These are phyloP conservation scores for Zelonia costaricensis DNA, from an alignment of 208 protist species.

Conservation along the genomic window DNA sequence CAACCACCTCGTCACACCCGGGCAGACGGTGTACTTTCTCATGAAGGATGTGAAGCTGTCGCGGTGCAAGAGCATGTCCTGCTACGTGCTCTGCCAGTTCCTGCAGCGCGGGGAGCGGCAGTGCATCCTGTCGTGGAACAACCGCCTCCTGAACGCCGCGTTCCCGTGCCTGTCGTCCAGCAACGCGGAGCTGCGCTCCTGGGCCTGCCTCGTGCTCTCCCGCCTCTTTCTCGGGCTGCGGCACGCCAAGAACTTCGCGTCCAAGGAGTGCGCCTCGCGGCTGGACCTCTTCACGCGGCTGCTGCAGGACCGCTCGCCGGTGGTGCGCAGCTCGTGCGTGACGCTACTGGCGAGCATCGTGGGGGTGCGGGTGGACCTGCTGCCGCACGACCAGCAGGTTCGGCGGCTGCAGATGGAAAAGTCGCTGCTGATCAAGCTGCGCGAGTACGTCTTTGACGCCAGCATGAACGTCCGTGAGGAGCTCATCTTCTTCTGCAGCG, in stretches of 20 bases:
- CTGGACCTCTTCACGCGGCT: conserved; percentile 74
- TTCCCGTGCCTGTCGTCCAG: conserved; percentile 63
- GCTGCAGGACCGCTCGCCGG: conserved; percentile 80
- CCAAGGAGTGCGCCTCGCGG: conserved; percentile 71
- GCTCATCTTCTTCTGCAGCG: conserved; percentile 83
- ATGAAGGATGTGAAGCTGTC: conserved; percentile 65
- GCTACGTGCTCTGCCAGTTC: conserved; percentile 93
- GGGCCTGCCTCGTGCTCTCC: conserved; percentile 80
- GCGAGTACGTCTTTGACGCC: conserved; percentile 77
- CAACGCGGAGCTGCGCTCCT: conserved; percentile 80
- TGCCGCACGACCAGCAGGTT: conserved; percentile 59
- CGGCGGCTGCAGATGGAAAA: conserved; percentile 87
- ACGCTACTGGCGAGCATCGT: conserved; percentile 82
- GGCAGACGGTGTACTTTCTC: conserved; percentile 62
- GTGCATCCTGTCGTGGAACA: conserved; percentile 83
- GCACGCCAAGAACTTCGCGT: conserved; percentile 78
- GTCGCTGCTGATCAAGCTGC: conserved; percentile 79
- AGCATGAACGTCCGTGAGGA: conserved; percentile 88
- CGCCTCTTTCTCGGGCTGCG: conserved; percentile 69
- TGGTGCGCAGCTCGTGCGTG: conserved; percentile 88
- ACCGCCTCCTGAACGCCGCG: conserved; percentile 74
- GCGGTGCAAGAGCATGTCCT: conserved; percentile 90
- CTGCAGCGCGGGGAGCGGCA: conserved; percentile 61
- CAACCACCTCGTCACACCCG: conserved; percentile 15
- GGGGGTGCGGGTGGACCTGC: conserved; percentile 57